phyloP scores from a whole-genome alignment of 2,329 filamentous ascomycete species.

The Cytospora piceae region DNA sequence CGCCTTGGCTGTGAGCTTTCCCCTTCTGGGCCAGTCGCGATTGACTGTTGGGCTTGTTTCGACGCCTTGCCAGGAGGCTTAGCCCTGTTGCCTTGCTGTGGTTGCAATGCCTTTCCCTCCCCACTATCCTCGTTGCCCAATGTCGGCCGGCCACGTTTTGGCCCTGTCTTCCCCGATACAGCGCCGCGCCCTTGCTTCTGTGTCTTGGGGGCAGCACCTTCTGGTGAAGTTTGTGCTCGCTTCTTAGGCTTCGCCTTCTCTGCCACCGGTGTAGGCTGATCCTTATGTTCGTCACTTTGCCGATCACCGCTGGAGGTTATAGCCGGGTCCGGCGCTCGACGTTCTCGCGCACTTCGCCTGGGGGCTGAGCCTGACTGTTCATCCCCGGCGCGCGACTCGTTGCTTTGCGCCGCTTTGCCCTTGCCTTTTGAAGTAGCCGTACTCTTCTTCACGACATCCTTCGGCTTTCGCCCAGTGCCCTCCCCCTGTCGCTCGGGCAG shows the following conservation, averaged over 20 bases:
- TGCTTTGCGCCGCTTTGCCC: neutral
- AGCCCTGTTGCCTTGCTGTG: constrained; percentile 13
- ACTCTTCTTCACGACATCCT: neutral
- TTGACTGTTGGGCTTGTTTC: neutral
- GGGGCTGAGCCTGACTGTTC: constrained; percentile 9
- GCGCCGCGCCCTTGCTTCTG: constrained; percentile 1
- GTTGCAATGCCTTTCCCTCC: constrained; percentile 1
- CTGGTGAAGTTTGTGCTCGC: neutral
- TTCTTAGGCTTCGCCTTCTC: neutral
- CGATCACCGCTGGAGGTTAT: neutral
- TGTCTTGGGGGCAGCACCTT: neutral
- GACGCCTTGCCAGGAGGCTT: constrained; percentile 5
- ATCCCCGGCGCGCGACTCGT: constrained; percentile 1
- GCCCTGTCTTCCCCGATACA: constrained; percentile 2
- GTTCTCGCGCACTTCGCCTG: constrained; percentile 20
- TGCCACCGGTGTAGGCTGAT: neutral
- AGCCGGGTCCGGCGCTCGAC: constrained; percentile 1
- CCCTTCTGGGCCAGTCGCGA: constrained; percentile 23
- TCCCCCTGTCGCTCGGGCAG: neutral
- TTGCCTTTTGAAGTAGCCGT: neutral
- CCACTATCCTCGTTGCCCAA: constrained; percentile 6
- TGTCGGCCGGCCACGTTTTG: constrained; percentile 8
- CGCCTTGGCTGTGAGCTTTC: constrained; percentile 28
- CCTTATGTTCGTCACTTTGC: neutral
- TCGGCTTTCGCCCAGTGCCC: neutral